Base-by-base conservation (phyloP, 2,329 filamentous ascomycete species). In the Fusarium ambrosium region DNA sequence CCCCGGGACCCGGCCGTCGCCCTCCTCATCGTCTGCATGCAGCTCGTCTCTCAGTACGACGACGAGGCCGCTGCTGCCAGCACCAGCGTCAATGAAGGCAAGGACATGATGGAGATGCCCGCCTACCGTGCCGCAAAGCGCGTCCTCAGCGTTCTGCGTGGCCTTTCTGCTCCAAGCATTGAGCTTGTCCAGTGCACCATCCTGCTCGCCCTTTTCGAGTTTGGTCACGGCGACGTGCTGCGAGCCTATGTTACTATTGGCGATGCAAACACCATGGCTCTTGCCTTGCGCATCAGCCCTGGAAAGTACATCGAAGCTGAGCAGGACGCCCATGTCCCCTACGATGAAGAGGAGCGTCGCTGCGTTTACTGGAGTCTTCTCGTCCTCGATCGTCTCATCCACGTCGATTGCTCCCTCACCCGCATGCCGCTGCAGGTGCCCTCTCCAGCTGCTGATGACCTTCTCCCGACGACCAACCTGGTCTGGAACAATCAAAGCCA, bases 341-440 rank as follows among this genome's bases (percentile, higher is more conserved):
- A 76, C 29, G 80, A 82, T 43, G 83, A 85, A 22, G 83, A 86
- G 69, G 84, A 85, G 71, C 80, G 79, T 7, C 80, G 84, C 55
- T 81, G 83, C 48, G 75, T 86, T 34, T 86, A 85, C 80, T 86
- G 85, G 85, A 82, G 81, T 3, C 77, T 86, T 48, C 83, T 86
- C 68, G 84, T 86, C 20, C 77, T 86, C 34, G 85, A 86, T 68
- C 84, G 85, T 39, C 77, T 82, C 39, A 74, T 81, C 34, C 81
- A 82, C 45, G 78, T 81, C 48, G 81, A 83, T 66, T 78, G 75
- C 58, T 73, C 73, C 60, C 78, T 81, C 32, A 78, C 80, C 43
- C 78, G 75, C 72, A 81, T 81, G 53, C 82, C 81, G 14, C 73
- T 79, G 16, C 80, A 85, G 61, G 79, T 85, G 39, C 80, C 82